Conservation (phyloP, 768 basidiomycete genomes). For the Termitomyces sp. region DNA sequence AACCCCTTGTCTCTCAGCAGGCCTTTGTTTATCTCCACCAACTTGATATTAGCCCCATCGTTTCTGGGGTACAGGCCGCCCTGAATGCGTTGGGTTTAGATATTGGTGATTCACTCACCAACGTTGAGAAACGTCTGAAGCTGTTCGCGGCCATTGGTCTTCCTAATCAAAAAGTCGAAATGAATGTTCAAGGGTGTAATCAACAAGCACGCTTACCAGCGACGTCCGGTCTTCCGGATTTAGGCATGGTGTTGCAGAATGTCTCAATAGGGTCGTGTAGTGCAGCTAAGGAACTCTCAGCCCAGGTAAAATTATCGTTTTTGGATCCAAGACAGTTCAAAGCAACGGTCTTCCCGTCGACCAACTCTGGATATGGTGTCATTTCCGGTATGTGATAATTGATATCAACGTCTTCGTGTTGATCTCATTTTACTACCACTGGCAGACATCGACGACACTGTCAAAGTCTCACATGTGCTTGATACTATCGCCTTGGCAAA, state of each 20-base stretch:
- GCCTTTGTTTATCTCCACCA: background rate
- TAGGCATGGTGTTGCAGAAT: background rate
- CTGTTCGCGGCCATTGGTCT: background rate
- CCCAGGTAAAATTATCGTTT: background rate
- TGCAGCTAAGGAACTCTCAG: background rate
- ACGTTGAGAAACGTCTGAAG: background rate
- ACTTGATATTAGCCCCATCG: background rate
- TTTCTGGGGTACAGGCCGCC: background rate
- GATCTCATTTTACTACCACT: background rate
- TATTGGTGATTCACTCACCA: background rate
- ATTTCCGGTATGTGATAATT: background rate
- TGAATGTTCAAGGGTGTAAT: background rate
- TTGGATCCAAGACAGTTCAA: background rate
- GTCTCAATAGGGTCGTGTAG: background rate
- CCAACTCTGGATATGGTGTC: background rate
- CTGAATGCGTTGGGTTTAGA: background rate
- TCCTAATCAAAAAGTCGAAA: background rate
- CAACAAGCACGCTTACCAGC: background rate
- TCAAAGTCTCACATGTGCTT: conserved; percentile 35
- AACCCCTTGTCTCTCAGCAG: background rate
- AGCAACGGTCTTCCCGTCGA: background rate
- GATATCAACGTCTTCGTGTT: background rate
- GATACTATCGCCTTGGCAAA: conserved; percentile 26
- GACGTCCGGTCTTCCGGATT: background rate
- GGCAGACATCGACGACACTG: conserved; percentile 38